These are phyloP conservation scores for Ustilago curta DNA, from an alignment of 1,284 basidiomycete species.

Conservation along the genomic window DNA sequence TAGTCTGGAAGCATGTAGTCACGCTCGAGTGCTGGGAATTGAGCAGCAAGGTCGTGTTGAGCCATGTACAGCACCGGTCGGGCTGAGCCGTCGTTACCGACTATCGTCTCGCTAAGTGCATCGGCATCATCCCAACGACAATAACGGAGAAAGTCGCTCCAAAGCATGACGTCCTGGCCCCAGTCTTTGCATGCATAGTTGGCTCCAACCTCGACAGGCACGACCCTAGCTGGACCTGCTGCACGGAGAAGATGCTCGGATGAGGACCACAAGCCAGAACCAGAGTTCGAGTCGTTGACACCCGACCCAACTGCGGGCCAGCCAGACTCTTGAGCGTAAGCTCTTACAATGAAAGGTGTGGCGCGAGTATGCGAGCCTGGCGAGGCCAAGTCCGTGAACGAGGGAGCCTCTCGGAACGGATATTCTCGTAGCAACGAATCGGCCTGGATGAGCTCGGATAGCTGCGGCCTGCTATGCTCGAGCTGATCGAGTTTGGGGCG, in stretches of 20 bases:
- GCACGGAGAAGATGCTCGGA: conserved; percentile 29
- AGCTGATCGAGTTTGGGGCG: neutral
- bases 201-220: conserved; percentile 88
- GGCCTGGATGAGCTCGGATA: conserved; percentile 13
- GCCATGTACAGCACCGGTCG: conserved; percentile 81
- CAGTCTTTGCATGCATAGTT: conserved; percentile 86
- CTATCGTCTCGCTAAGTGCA: neutral
- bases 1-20: conserved; percentile 89
- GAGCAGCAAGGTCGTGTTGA: conserved; percentile 85
- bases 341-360: conserved; percentile 80
- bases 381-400: conserved; percentile 25
- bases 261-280: conserved; percentile 70
- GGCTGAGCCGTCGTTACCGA: neutral
- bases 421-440: conserved; percentile 20
- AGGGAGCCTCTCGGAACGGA: conserved; percentile 24
- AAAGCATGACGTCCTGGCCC: conserved; percentile 83
- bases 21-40: conserved; percentile 81
- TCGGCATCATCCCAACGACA: conserved; percentile 71
- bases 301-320: conserved; percentile 79
- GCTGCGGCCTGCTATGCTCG: neutral
- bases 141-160: conserved; percentile 79
- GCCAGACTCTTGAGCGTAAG: conserved; percentile 71
- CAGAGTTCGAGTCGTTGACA: conserved; percentile 63
- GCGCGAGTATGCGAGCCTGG: conserved; percentile 3
- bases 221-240: conserved; percentile 78